Base-by-base conservation (phyloP, 192 early-diverging fungal genomes). In the Coemansia sp. region DNA sequence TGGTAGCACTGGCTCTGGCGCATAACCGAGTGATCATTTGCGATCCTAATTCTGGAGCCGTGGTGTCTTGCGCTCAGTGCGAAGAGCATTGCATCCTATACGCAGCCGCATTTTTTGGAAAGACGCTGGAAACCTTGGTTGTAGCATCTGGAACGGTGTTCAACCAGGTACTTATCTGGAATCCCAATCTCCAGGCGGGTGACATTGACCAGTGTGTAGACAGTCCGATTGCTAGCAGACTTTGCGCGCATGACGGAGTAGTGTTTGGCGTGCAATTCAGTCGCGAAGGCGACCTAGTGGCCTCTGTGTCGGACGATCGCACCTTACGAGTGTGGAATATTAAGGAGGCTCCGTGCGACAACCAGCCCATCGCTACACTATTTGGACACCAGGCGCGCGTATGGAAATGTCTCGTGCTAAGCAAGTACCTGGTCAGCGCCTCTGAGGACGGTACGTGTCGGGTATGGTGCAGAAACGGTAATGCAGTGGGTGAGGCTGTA, bases 131-230 rank as follows among this genome's bases (percentile, higher is more conserved):
- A 11, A 65, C 61, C 0, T 45, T 92, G 6, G 58, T 69, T 13
- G 70, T 93, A 10, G 88, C 87, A 0, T 84, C 84, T 0, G 93
- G 93, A 0, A 94, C 93, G 8, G 91, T 92, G 9, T 93, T 92
- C 66, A 91, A 90, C 72, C 80, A 93, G 42, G 84, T 91, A 0
- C 69, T 89, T 53, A 46, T 92, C 4, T 92, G 91, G 90, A n/a
- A 25, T 24, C 46, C 19, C 14, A 12, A 12, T 1, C 25, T 9
- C n/a, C 4, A 15, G 22, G 43, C 34, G 7, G 43, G 24, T 30
- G n/a, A 15, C 13, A 39, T 6, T 6, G 14, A 23, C 7, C 37
- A 3, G 12, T 34, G 23, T 49, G 38, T 21, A 14, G 57, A 59
- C 25, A 21, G 37, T 13, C 4, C 14, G 2, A 33, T 65, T 14